A percentile compares a stretch with the other conserved stretches of the same genome.
These are phyloP conservation scores for Pelargonium hybrid DNA, from an alignment of 441 rosid species.

Conservation along the genomic window DNA sequence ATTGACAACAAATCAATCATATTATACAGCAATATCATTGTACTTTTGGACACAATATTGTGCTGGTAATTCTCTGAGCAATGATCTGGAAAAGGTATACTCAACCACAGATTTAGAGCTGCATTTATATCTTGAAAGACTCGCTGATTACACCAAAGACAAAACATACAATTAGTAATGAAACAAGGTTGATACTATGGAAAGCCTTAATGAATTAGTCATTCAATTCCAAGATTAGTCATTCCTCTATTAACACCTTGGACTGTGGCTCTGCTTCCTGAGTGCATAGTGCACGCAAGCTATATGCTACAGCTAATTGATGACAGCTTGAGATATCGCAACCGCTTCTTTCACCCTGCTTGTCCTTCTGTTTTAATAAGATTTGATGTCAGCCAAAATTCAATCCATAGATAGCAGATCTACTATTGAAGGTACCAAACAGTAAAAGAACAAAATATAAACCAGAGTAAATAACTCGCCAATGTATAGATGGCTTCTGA, in stretches of 20 bases:
- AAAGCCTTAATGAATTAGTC: slow-evolving; percentile 13
- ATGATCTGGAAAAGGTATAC: slow-evolving; percentile 29
- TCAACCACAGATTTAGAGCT: slow-evolving; percentile 52
- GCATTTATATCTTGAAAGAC: slow-evolving; percentile 46
- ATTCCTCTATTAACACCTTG: slow-evolving; percentile 43
- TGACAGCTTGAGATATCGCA: slow-evolving; percentile 27
- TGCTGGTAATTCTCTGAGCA: slow-evolving; percentile 24
- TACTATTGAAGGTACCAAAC: slow-evolving; percentile 11
- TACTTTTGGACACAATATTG: slow-evolving; percentile 30
- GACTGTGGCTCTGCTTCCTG: slow-evolving; percentile 75
- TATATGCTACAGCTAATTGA: slow-evolving; percentile 59
- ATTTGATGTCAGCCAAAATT: slow-evolving; percentile 19
- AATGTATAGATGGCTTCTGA: slow-evolving; percentile 59
- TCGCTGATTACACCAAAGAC: slow-evolving; percentile 34
- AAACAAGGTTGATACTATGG: background rate
- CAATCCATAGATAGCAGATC: slow-evolving; percentile 17
- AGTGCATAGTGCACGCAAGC: slow-evolving; percentile 60
- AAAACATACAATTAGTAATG: slow-evolving; percentile 17
- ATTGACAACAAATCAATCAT: slow-evolving; percentile 55
- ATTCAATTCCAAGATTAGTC: slow-evolving; percentile 27
- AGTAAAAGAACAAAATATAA: slow-evolving; percentile 1
- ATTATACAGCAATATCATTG: slow-evolving; percentile 47
- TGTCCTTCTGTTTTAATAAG: slow-evolving; percentile 30
- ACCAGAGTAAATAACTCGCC: slow-evolving; percentile 29
- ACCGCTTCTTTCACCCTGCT: slow-evolving; percentile 18